Evolutionary conservation across 208 protist genomes (phyloP), one percentile per base, ranked within the genome.

Genomic region (Histomonas meleagridis): DNA sequence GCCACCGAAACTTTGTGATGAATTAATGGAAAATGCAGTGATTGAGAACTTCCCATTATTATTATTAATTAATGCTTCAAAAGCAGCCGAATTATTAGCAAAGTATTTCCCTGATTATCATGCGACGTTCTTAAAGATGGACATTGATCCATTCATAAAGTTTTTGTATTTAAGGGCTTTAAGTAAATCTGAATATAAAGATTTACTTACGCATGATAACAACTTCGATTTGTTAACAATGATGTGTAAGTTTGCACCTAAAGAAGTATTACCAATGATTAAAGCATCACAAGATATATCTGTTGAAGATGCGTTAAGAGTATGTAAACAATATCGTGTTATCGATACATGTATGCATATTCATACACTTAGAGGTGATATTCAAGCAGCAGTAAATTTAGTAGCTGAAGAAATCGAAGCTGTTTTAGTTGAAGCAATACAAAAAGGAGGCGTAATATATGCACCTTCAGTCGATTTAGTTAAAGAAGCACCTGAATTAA

Each of bases 351-450:
- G 76, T 38, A 48, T 86, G 0, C 46, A 86, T 28, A 86, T 86
- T 16, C 76, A 86, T 49, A 86, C 76, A 57, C 51, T 86, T 40
- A 40, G 51, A 38, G 76, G 76, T 55, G 76, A 86, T 86, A 86
- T 51, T 3, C 76, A 86, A 48, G 16, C 23, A 5, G 76, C 76
- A n/a, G 76, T 86, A 10, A 43, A 86, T n/a, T 23, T 86, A 26
- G 76, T 86, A 57, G 43, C 76, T 26, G 76, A 86, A 86, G 76
- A 86, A 16, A 38, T 86, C 4, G 40, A 86, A 49, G 40, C 43
- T n/a, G 76, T 55, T 9, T 86, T 86, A 16, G 76, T 86, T 38
- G 76, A 86, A 46, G 46, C 46, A 23, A 51, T 86, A 4, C 76
- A 86, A n/a, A 55, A 32, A 14, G 38, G 46, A 48, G n/a, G 55